Conservation (phyloP, 2,329 filamentous ascomycete species). For the Claviceps sp. region DNA sequence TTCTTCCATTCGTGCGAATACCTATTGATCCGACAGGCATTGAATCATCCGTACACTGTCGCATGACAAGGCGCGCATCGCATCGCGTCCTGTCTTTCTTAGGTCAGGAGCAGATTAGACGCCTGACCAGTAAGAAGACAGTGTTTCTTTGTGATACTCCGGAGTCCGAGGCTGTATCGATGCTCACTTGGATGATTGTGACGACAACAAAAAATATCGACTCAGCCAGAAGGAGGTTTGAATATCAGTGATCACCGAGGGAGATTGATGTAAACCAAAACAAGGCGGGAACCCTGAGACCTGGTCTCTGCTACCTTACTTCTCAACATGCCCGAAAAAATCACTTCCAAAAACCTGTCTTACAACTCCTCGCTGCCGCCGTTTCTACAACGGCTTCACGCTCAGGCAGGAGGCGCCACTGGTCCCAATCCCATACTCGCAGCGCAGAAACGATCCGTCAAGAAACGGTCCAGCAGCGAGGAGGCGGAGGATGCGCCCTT, state of each 20-base stretch:
- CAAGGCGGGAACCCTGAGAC: not conserved
- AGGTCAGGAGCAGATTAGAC: no score
- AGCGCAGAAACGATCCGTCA: slow-evolving; percentile 32
- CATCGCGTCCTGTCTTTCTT: no score
- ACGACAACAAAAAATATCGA: not conserved
- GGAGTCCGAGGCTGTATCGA: no score
- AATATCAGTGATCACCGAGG: not conserved
- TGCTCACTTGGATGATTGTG: no score
- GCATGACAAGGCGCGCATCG: no score
- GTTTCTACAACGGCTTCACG: slow-evolving; percentile 44
- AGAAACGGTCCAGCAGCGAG: slow-evolving; percentile 46
- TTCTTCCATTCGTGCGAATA: no score
- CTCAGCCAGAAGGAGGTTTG: no score
- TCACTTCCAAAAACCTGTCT: slow-evolving; percentile 56
- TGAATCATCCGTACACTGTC: no score
- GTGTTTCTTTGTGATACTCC: no score
- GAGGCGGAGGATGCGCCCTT: slow-evolving; percentile 67
- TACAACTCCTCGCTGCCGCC: slow-evolving; percentile 49
- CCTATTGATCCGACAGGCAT: no score
- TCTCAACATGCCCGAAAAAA: slow-evolving; percentile 38
- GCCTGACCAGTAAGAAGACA: no score
- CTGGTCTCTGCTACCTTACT: not conserved
- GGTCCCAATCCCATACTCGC: slow-evolving; percentile 40
- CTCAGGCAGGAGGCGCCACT: slow-evolving; percentile 34
- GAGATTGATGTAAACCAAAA: not conserved